These are phyloP conservation scores for Xylaria longipes DNA, from an alignment of 495 filamentous ascomycete genomes.

Conservation along the genomic window DNA sequence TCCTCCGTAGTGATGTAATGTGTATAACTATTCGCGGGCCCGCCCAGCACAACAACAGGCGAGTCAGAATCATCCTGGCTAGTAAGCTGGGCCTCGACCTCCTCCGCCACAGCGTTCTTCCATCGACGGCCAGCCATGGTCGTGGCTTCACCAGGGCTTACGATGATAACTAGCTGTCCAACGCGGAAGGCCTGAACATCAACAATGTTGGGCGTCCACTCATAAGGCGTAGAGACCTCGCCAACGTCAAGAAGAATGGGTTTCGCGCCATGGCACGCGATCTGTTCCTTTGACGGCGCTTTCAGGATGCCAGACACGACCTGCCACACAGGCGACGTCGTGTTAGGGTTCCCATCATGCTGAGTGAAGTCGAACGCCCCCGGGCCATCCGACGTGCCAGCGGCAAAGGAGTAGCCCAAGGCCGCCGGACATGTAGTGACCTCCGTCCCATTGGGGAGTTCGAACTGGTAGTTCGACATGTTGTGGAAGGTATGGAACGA, in stretches of 20 bases:
- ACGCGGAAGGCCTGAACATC: conserved; percentile 90
- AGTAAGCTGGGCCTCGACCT: conserved; percentile 52
- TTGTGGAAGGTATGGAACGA: conserved; percentile 79
- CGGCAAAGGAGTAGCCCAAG: conserved; percentile 91
- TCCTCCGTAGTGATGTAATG: conserved; percentile 95
- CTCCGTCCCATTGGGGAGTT: conserved; percentile 73
- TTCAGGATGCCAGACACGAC: conserved; percentile 77
- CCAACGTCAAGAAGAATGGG: conserved; percentile 91
- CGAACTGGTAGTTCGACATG: conserved; percentile 76
- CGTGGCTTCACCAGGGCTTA: conserved; percentile 89
- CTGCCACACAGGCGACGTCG: conserved; percentile 83
- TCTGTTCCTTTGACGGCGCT: conserved; percentile 72
- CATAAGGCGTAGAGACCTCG: conserved; percentile 77
- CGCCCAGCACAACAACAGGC: conserved; percentile 86
- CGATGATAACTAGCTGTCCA: conserved; percentile 85
- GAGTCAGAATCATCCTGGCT: conserved; percentile 43
- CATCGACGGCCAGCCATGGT: conserved; percentile 96
- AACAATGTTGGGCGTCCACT: conserved; percentile 92
- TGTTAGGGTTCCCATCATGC: conserved; percentile 72
- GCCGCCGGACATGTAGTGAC: conserved; percentile 88
- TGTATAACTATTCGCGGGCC: conserved; percentile 92
- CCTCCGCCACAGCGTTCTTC: conserved; percentile 76
- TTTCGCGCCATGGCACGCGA: conserved; percentile 81
- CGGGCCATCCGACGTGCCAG: conserved; percentile 91
- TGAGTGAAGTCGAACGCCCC: conserved; percentile 96